Conservation (phyloP, 139 green algal genomes). For the Chlorella sp. region DNA sequence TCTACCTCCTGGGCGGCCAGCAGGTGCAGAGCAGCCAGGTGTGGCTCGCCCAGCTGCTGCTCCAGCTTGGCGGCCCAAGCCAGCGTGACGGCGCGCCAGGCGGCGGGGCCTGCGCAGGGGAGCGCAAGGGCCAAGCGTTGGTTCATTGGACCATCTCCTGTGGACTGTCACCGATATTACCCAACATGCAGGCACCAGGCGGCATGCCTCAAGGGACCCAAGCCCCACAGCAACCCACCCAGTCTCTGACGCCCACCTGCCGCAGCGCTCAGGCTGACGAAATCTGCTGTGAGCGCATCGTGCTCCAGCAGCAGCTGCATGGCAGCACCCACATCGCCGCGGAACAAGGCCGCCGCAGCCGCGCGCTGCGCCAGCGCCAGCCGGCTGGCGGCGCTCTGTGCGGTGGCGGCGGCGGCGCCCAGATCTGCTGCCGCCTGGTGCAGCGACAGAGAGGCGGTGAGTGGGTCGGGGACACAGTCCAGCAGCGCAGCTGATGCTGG, state of each 20-base stretch:
- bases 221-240: no score
- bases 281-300: constrained; percentile 47
- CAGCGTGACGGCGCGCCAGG: constrained; percentile 32
- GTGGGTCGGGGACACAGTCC: constrained; percentile 22
- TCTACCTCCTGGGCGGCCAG: constrained; percentile 32
- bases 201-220: no score
- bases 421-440: background rate
- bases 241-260: constrained; percentile 9
- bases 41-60: constrained; percentile 19
- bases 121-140: no score
- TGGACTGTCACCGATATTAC: no score
- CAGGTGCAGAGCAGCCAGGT: constrained; percentile 39
- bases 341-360: constrained; percentile 38
- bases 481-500: background rate
- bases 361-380: constrained; percentile 23
- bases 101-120: constrained; percentile 21
- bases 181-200: no score
- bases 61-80: constrained; percentile 45
- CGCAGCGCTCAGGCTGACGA: constrained; percentile 50
- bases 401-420: background rate
- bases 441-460: constrained; percentile 15
- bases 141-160: no score
- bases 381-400: background rate
- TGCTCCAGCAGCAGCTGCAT: constrained; percentile 35
- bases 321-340: constrained; percentile 41